Evolutionary conservation across 1,139 yeast genomes (phyloP).

Genomic region (Nakaseomyces kungkrabaensis): DNA sequence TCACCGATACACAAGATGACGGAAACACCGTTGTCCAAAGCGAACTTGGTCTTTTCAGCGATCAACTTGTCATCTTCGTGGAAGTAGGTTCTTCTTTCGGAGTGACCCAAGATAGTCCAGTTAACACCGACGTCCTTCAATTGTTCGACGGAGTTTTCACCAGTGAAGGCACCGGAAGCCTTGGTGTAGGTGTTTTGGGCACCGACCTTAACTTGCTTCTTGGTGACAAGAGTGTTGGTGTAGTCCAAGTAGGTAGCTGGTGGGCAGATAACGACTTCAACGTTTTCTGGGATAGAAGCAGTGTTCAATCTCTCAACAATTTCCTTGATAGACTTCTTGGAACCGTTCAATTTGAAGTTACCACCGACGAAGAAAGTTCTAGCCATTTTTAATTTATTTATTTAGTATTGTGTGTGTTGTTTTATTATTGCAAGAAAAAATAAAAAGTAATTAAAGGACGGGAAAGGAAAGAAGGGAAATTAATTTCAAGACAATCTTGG

Average conservation of each 20-base stretch:
- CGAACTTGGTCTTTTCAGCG: conserved; percentile 92
- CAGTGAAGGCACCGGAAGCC: conserved; percentile 95
- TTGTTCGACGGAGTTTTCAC: conserved; percentile 87
- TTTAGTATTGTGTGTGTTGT: conserved; percentile 4
- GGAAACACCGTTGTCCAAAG: conserved; percentile 75
- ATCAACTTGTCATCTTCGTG: conserved; percentile 84
- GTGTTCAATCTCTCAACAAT: conserved; percentile 77
- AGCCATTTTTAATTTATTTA: conserved; percentile 38
- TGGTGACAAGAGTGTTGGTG: conserved; percentile 61
- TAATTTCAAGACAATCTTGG: not conserved
- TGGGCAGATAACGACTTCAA: conserved; percentile 89
- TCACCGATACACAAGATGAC: conserved; percentile 97
- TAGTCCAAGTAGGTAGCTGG: conserved; percentile 85
- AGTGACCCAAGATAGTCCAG: conserved; percentile 97
- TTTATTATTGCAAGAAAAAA: not conserved
- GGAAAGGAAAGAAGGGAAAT: not conserved
- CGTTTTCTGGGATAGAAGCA: conserved; percentile 59
- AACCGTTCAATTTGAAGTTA: conserved; percentile 98
- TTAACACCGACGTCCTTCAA: conserved; percentile 84
- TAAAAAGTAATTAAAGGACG: not conserved
- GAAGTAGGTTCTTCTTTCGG: conserved; percentile 94
- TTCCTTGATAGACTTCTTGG: conserved; percentile 71
- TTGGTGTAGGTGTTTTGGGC: conserved; percentile 87
- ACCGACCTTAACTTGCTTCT: conserved; percentile 63
- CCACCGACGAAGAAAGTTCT: conserved; percentile 97